Evolutionary conservation across 1,139 yeast genomes (phyloP), one percentile per base, ranked within the genome.

Genomic region (Hemisphaericaspora subhashii): DNA sequence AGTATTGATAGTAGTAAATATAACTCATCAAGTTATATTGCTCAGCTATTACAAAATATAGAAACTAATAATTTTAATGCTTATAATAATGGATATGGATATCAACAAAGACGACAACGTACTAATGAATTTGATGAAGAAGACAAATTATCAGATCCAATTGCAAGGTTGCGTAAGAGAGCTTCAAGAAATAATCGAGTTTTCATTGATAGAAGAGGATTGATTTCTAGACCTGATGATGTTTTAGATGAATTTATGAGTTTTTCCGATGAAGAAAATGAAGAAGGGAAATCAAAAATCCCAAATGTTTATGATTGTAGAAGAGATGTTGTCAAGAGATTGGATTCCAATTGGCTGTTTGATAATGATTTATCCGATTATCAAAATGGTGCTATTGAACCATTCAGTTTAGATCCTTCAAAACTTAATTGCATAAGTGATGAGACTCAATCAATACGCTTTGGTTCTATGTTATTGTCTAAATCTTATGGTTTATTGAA

Each of bases 401-500:
- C 83, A 37, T 76, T 83, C 46, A 74, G 84, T 45, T 74, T 90
- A 40, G 82, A 77, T 54, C 83, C 83, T 1, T 75, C 82, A 0
- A 74, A 79, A 42, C 71, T 89, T 52, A 90, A 89, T 54, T 85
- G 86, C 46, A 87, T 89, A 36, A 80, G 90, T 15, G 86, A 84
- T 41, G 94, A 83, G 40, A 89, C 97, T 0, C 97, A 89, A 62
- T 82, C 86, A 0, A 86, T 90, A 26, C 72, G 97, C 45, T 89
- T 90, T 61, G 96, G 97, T 5, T 81, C 95, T 4, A 88, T 89
- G 96, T 64, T 90, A 31, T 70, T 89, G 35, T 81, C 94, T 4
- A 90, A 90, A 60, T 83, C 96, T 0, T 86, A 86, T 55, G 97
- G 85, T 37, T 63, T 83, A 62, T 60, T 75, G 65, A 57, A 79